Evolutionary conservation across 1,284 basidiomycete species (phyloP), one percentile per base, ranked within the genome.

Genomic region (Ceratobasidium sp.): DNA sequence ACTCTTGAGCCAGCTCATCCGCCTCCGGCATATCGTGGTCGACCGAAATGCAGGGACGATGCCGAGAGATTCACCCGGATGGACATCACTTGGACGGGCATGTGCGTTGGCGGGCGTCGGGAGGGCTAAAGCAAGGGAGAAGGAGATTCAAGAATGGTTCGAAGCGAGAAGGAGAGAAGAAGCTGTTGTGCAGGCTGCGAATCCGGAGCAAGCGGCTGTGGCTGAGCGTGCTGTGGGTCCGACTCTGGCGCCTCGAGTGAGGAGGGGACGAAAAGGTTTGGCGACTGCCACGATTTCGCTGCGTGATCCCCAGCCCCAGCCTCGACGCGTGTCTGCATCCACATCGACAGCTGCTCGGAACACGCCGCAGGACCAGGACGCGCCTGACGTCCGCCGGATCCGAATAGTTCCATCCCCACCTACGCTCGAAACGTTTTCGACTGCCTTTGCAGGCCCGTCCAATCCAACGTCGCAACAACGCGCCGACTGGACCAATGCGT

Each of bases 241-340:
- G 5, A 27, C 49, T n/a, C 41, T 62, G 77, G 77, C 76, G 79
- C 76, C 24, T 69, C 65, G 78, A 82, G 31, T 37, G 13, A 48
- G 82, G 76, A 81, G 81, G 41, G 87, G 88, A 16, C 82, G 88
- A 56, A 84, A 83, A 62, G 88, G 88, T 11, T 74, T 90, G 14
- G 86, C 88, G 1, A 85, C 84, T 7, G 84, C 89, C 22, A 86
- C 87, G 0, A 85, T 90, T 76, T 88, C 88, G 1, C 77, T 90
- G 41, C 84, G 88, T 13, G 81, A 78, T 27, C 31, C 29, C 24
- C 48, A 41, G 29, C 48, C 43, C 24, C n/a, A n/a, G n/a, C n/a
- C n/a, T n/a, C 46, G 1, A 51, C 27, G 27, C n/a, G 31, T 19
- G 8, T 14, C 56, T 59, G n/a, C 31, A 24, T 41, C 56, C 22